Evolutionary conservation across 2,329 filamentous ascomycete genomes (phyloP).

Genomic region (Tolypocladium inflatum): DNA sequence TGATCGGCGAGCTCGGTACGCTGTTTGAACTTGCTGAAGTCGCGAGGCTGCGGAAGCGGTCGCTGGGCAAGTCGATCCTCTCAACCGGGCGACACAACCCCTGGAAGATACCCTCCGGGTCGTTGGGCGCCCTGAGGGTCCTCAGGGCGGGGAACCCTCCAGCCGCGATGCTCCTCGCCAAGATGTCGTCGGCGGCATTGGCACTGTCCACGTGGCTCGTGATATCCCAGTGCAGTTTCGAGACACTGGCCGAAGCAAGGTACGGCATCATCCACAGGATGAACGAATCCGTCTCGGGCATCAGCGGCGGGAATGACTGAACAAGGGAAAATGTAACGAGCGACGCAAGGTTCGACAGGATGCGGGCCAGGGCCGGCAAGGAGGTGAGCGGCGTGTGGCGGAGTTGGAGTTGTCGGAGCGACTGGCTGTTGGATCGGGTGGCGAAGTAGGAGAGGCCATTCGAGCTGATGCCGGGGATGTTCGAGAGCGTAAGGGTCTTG

Average conservation of each 20-base stretch:
- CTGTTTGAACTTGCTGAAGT: conserved; percentile 8
- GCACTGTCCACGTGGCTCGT: conserved; percentile 35
- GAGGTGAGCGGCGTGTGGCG: conserved; percentile 47
- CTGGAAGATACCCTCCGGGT: conserved; percentile 62
- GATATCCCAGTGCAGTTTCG: conserved; percentile 56
- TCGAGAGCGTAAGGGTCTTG: conserved; percentile 43
- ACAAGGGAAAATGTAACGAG: conserved; percentile 44
- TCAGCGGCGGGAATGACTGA: conserved; percentile 43
- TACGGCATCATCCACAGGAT: conserved; percentile 55
- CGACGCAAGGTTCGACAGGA: conserved; percentile 43
- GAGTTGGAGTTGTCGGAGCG: conserved; percentile 41
- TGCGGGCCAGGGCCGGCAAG: conserved; percentile 46
- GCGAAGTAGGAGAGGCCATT: conserved; percentile 48
- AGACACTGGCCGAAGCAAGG: conserved; percentile 44
- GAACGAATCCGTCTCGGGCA: conserved; percentile 44
- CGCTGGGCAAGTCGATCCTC: conserved; percentile 39
- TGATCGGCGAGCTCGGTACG: conserved; percentile 15
- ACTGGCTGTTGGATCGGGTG: conserved; percentile 33
- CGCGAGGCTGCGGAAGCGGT: conserved; percentile 30
- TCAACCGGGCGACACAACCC: conserved; percentile 55
- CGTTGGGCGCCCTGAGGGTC: conserved; percentile 54
- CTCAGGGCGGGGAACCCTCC: conserved; percentile 54
- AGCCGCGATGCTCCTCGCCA: conserved; percentile 53
- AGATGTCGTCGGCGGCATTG: conserved; percentile 47
- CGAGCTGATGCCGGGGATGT: conserved; percentile 46